Evolutionary conservation across 2,329 filamentous ascomycete species (phyloP), one percentile per base, ranked within the genome.

Genomic region (Exophiala alcalophila): DNA sequence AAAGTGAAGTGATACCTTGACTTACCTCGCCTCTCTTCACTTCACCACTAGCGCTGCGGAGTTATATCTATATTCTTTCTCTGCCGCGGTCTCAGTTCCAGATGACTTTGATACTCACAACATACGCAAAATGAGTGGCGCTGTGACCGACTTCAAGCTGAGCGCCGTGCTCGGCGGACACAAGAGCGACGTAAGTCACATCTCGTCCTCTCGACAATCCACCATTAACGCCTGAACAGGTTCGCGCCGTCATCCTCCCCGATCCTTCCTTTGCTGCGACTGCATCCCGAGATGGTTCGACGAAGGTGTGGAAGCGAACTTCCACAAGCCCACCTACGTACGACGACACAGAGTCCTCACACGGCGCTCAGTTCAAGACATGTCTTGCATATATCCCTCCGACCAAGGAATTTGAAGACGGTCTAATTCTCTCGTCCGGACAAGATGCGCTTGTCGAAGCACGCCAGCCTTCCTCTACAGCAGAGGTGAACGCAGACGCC

Each of bases 391-490:
- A 85, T 57, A 70, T 88, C 0, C 81, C 81, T 2, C 80, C 90
- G 0, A 83, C 78, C 10, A 60, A 74, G 36, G 71, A 79, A 5
- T 83, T 81, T 54, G 80, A 87, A 0, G 77, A 92, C 39, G 92
- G 92, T 9, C 75, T 96, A 3, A 75, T 97, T 26, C 74, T 94
- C 5, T 92, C 90, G 0, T 89, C 86, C 52, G 92, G 92, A 44
- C 86, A 91, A 60, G 92, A 97, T 61, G 84, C 87, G 21, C 85
- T 97, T 52, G 91, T 98, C 57, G 91, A 97, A 62, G 86, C 94
- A 34, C 83, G 89, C 59, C 79, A 83, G 50, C 84, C 86, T 4
- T 75, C 73, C 8, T 78, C 82, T 37, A 65, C 74, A 18, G 71
- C 83, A 1, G 76, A 82, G 21, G 84, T 89, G 53, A 84, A 91